Evolutionary conservation across 2,329 filamentous ascomycete species (phyloP), one percentile per base, ranked within the genome.

Genomic region (Cercospora sesami): DNA sequence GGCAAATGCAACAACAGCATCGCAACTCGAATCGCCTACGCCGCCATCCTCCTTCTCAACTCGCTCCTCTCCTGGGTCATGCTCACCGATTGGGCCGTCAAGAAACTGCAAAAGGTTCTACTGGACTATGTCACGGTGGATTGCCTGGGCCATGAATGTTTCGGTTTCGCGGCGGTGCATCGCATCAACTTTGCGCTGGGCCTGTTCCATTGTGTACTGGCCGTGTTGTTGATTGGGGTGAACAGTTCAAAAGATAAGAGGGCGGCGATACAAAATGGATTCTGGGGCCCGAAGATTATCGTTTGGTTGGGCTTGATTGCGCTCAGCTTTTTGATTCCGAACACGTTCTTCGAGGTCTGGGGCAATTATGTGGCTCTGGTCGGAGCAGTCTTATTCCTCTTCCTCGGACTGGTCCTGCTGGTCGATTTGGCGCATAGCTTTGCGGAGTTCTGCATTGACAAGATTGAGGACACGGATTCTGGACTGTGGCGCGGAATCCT

Each of bases 31-130:
- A 96, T 98, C 82, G 94, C 92, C 77, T 79, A 79, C 75, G 78
- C 95, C 72, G 88, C 98, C 77, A 90, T 99, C 71, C 91, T 99
- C 65, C 89, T 99, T 73, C 83, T 98, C 81, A 99, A 99, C 86
- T 97, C 94, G 68, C 97, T 98, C 72, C 80, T 98, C 62, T 94
- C 95, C 39, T 99, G 95, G 95, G 92, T 99, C 74, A 97, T 98
- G 93, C 93, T 99, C 82, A 99, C 95, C 23, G 92, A 93, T 63
- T 99, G 95, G 95, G 95, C 95, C 36, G 92, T 99, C 78, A 92
- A 97, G 76, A 98, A 98, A 79, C 86, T 99, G 5, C 90, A 98
- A 81, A 89, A 96, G 72, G 85, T 98, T 64, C 95, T 93, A 12
- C 86, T 99, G 72, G 93, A 98, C 81, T 98, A 97, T 78, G 94